phyloP scores from a whole-genome alignment of 176 grass and related monocot species.

The Triticum dicoccoides region DNA sequence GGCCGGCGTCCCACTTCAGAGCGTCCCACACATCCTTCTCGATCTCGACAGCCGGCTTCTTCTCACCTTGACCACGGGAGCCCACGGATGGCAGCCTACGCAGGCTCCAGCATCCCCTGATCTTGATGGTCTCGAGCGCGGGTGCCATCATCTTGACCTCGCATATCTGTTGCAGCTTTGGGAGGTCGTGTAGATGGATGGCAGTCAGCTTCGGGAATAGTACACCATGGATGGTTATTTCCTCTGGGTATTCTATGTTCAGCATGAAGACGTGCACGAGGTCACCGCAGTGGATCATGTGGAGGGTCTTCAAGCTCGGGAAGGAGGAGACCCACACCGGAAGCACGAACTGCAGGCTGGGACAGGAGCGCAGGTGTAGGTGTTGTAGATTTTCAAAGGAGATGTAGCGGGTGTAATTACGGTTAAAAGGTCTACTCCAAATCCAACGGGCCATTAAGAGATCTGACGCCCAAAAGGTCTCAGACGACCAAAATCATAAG shows the following conservation, averaged over 20 bases:
- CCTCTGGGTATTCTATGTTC: no score
- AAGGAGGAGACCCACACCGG: not conserved
- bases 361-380: not conserved
- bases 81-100: not conserved
- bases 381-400: no score
- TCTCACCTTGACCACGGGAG: not conserved
- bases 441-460: no score
- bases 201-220: not conserved
- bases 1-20: no score
- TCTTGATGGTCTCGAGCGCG: not conserved
- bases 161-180: not conserved
- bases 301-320: not conserved
- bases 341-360: not conserved
- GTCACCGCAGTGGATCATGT: constrained; percentile 20
- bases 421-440: no score
- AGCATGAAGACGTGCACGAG: not conserved
- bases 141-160: not conserved
- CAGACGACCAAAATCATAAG: no score
- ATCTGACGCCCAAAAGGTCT: no score
- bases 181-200: constrained; percentile 25
- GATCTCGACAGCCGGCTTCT: not conserved
- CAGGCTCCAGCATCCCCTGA: not conserved
- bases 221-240: no score
- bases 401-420: no score
- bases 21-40: not conserved